Evolutionary conservation across 73 alveolate species (phyloP).

Genomic region (Stentor roeselii): DNA sequence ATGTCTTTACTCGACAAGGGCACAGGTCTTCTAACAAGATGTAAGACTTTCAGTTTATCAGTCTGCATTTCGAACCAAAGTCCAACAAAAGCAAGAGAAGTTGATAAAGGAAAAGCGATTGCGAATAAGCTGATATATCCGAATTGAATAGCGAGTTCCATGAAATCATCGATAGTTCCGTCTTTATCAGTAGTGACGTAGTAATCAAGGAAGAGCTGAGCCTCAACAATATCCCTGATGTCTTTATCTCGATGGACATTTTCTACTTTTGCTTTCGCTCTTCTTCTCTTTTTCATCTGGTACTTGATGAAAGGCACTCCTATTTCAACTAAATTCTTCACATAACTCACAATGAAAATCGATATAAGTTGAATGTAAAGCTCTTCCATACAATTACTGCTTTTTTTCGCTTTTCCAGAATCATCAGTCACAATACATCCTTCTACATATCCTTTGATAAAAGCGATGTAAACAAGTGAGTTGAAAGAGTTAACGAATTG

Average conservation of each 20-base stretch:
- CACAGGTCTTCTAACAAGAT: slow-evolving; percentile 46
- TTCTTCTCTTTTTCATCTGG: slow-evolving; percentile 20
- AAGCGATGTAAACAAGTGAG: slow-evolving; percentile 39
- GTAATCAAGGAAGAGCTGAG: slow-evolving; percentile 31
- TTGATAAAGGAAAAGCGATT: slow-evolving; percentile 48
- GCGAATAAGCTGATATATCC: slow-evolving; percentile 43
- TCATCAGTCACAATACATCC: slow-evolving; percentile 19
- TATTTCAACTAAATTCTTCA: slow-evolving; percentile 31
- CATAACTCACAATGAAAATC: slow-evolving; percentile 31
- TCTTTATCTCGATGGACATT: slow-evolving; percentile 19
- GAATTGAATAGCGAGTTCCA: slow-evolving; percentile 45
- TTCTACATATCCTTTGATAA: slow-evolving; percentile 25
- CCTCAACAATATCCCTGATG: slow-evolving; percentile 23
- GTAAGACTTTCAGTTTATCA: slow-evolving; percentile 33
- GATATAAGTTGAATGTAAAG: slow-evolving; percentile 32
- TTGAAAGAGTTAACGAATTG: slow-evolving; percentile 39
- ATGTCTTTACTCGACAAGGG: slow-evolving; percentile 48
- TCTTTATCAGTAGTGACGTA: slow-evolving; percentile 45
- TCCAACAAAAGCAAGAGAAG: slow-evolving; percentile 36
- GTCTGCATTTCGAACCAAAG: slow-evolving; percentile 33
- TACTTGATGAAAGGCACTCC: slow-evolving; percentile 30
- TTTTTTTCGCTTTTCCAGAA: too few relatives aligned
- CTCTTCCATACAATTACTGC: too few relatives aligned
- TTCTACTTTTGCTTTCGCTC: slow-evolving; percentile 17
- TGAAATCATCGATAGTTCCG: slow-evolving; percentile 47